A percentile compares a stretch with the other conserved stretches of the same genome.
Conservation (phyloP, 2,329 filamentous ascomycete genomes). For the Penicillium sp. region DNA sequence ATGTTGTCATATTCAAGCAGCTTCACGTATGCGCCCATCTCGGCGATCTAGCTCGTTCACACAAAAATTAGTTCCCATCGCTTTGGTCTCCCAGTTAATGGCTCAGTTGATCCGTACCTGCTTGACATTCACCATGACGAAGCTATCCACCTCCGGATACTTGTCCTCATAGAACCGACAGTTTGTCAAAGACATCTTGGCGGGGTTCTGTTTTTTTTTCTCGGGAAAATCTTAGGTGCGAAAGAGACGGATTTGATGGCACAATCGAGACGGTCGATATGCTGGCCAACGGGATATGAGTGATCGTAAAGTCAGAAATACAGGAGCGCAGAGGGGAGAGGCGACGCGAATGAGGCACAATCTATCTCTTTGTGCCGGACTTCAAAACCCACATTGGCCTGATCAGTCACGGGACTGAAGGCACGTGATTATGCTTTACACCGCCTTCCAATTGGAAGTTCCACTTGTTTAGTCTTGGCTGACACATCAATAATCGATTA, state of each 20-base stretch:
- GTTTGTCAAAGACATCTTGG: slow-evolving; percentile 90
- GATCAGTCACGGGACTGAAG: slow-evolving; percentile 9
- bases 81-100: neutral
- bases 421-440: slow-evolving; percentile 5
- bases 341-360: slow-evolving; percentile 29
- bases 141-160: slow-evolving; percentile 97
- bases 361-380: slow-evolving; percentile 40
- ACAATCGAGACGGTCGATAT: slow-evolving; percentile 14
- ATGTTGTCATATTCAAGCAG: slow-evolving; percentile 99
- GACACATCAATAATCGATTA: slow-evolving; percentile 1
- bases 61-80: slow-evolving; percentile 13
- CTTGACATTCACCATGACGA: slow-evolving; percentile 99
- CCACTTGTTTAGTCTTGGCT: neutral
- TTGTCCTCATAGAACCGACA: slow-evolving; percentile 98
- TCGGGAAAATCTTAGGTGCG: slow-evolving; percentile 7
- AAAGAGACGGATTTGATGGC: slow-evolving; percentile 12
- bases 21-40: slow-evolving; percentile 99
- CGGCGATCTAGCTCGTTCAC: slow-evolving; percentile 70
- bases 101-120: slow-evolving; percentile 58
- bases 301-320: slow-evolving; percentile 11
- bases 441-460: slow-evolving; percentile 2
- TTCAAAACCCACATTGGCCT: slow-evolving; percentile 40
- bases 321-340: slow-evolving; percentile 12
- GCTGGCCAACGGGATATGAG: slow-evolving; percentile 10
- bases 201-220: slow-evolving; percentile 44